A percentile compares a stretch with the other conserved stretches of the same genome.
Evolutionary conservation across 1,284 basidiomycete species (phyloP).

Genomic region (Cryptococcus jaspeensis): DNA sequence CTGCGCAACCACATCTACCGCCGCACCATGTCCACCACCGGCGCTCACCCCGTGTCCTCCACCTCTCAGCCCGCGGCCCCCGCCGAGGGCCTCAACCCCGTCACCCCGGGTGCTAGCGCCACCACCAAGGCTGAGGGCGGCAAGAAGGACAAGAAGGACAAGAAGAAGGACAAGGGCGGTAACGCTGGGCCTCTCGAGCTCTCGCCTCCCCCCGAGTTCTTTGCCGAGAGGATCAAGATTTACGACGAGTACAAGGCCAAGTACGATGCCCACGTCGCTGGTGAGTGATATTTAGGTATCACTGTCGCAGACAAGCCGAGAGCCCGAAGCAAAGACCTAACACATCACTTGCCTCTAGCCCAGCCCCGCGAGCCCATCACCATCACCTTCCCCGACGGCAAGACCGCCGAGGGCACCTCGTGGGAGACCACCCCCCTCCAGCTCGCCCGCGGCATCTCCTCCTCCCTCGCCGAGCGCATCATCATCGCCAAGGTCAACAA

Average conservation of each 20-base stretch:
- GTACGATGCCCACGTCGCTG: conserved; percentile 75
- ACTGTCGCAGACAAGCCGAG: too few species aligned
- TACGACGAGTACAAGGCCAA: conserved; percentile 87
- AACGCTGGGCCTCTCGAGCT: conserved; percentile 30
- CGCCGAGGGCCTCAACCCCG: conserved; percentile 29
- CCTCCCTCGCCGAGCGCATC: conserved; percentile 81
- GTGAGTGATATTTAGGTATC: conserved; percentile 51
- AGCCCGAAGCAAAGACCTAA: neutral
- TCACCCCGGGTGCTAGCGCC: conserved; percentile 21
- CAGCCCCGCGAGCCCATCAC: conserved; percentile 81
- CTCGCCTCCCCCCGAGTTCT: conserved; percentile 75
- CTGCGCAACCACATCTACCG: neutral
- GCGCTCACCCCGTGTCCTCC: conserved; percentile 47
- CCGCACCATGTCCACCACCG: conserved; percentile 35
- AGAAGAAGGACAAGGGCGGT: conserved; percentile 32
- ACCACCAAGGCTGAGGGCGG: conserved; percentile 18
- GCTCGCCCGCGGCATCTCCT: conserved; percentile 81
- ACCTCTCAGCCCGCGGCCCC: conserved; percentile 39
- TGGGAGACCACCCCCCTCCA: conserved; percentile 98
- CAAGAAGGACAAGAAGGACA: conserved; percentile 48
- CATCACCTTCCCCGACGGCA: conserved; percentile 85
- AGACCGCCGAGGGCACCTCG: conserved; percentile 74
- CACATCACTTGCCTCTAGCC: conserved; percentile 52
- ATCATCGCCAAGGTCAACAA: conserved; percentile 89
- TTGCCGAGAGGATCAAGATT: conserved; percentile 84